These are phyloP conservation scores for Fraxinus greggii DNA, from an alignment of 305 asterid species.

Conservation along the genomic window DNA sequence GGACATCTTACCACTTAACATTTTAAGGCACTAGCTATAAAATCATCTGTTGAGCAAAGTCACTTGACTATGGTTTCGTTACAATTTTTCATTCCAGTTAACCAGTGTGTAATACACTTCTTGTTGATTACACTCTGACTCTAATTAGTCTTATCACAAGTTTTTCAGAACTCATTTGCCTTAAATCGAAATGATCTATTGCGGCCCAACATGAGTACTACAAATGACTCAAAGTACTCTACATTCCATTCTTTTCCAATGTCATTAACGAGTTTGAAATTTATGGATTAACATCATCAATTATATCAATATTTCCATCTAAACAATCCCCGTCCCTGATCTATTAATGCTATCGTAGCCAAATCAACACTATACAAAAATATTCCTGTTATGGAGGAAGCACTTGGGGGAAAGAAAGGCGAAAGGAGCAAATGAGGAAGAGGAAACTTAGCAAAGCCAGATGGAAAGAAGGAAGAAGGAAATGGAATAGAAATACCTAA, in stretches of 20 bases:
- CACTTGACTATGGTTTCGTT: not conserved
- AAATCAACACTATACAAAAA: slow-evolving; percentile 16
- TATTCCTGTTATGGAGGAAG: too few relatives aligned
- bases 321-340: slow-evolving; percentile 7
- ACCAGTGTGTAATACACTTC: not conserved
- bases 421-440: too few relatives aligned
- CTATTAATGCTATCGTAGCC: slow-evolving; percentile 8
- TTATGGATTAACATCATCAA: not conserved
- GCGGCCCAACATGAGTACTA: not conserved
- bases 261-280: slow-evolving; percentile 2
- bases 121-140: not conserved
- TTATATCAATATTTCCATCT: slow-evolving; percentile 15
- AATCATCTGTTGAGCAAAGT: not conserved
- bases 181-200: not conserved
- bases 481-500: too few relatives aligned
- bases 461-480: too few relatives aligned
- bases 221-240: not conserved
- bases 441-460: too few relatives aligned
- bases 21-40: not conserved
- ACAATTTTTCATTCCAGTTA: not conserved
- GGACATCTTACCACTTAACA: not conserved
- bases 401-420: too few relatives aligned
- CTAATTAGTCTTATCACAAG: not conserved
- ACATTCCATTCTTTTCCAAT: not conserved
- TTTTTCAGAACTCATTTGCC: not conserved